These are phyloP conservation scores for Chimonanthus salicifolius DNA, from an alignment of 164 flowering plant species.

Conservation along the genomic window DNA sequence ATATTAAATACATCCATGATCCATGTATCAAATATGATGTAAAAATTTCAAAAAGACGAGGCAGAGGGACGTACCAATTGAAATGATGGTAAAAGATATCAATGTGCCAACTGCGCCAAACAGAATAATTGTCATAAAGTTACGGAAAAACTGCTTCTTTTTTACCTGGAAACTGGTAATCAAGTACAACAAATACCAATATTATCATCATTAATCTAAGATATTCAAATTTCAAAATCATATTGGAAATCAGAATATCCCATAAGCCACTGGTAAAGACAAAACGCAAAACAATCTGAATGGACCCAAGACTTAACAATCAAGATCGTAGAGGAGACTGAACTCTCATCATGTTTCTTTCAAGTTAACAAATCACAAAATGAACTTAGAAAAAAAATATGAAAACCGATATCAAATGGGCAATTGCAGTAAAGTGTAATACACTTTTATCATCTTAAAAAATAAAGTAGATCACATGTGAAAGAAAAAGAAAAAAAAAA, in stretches of 20 bases:
- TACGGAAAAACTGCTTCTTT: slow-evolving; percentile 74
- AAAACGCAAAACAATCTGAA: not conserved
- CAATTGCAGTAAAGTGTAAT: not conserved
- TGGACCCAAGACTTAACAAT: not conserved
- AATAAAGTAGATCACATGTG: not conserved
- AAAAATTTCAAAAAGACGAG: not conserved
- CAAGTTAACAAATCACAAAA: not conserved
- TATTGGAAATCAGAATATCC: no score
- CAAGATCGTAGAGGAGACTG: not conserved
- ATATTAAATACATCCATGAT: not conserved
- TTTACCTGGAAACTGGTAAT: slow-evolving; percentile 62
- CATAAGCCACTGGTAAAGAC: not conserved
- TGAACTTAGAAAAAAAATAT: not conserved
- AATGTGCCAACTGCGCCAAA: slow-evolving; percentile 75
- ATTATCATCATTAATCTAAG: not conserved
- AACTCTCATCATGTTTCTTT: not conserved
- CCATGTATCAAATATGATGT: not conserved
- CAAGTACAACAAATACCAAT: not conserved
- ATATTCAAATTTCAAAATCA: not conserved
- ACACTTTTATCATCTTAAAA: no score
- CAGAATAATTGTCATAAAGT: slow-evolving; percentile 63
- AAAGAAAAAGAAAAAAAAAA: no score
- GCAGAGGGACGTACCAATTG: slow-evolving; percentile 36
- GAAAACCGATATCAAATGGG: not conserved
- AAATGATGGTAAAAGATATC: slow-evolving; percentile 58